Evolutionary conservation across 768 basidiomycete genomes (phyloP).

Genomic region (Omphalotus guepiniiformis): DNA sequence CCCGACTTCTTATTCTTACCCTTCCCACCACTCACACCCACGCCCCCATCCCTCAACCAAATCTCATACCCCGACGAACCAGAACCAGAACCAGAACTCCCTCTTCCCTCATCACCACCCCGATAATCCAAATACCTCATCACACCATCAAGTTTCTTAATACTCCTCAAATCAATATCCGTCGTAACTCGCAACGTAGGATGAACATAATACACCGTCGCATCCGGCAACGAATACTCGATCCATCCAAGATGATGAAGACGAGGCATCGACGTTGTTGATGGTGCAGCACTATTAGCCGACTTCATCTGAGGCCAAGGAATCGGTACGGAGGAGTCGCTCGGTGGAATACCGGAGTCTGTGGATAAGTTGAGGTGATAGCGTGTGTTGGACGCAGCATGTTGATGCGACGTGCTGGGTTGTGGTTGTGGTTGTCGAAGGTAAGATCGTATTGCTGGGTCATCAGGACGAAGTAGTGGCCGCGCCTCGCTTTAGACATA

Average conservation of each 20-base stretch:
- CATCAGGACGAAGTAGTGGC: conserved; percentile 42
- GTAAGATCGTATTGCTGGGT: conserved; percentile 17
- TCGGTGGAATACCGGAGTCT: background rate
- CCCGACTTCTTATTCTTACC: conserved; percentile 22
- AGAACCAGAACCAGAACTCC: conserved; percentile 11
- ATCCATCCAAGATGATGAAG: conserved; percentile 67
- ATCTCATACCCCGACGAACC: conserved; percentile 38
- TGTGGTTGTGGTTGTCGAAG: no score
- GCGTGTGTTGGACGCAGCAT: no score
- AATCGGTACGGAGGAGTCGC: background rate
- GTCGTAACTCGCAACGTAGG: conserved; percentile 58
- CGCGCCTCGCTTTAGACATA: conserved; percentile 42
- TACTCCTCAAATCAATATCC: conserved; percentile 60
- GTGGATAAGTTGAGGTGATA: background rate
- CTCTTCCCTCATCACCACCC: conserved; percentile 21
- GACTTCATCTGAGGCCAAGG: conserved; percentile 17
- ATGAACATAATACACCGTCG: conserved; percentile 66
- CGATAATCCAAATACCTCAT: conserved; percentile 40
- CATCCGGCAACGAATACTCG: conserved; percentile 73
- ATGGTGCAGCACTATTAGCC: conserved; percentile 12
- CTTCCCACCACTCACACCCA: conserved; percentile 11
- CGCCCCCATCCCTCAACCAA: conserved; percentile 51
- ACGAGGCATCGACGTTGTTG: conserved; percentile 22
- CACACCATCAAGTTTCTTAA: conserved; percentile 46
- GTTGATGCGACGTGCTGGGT: conserved; percentile 11